A percentile compares a stretch with the other conserved stretches of the same genome.
These are phyloP conservation scores for Bothriochloa decipiens DNA, from an alignment of 176 grass and related monocot genomes.

Conservation along the genomic window DNA sequence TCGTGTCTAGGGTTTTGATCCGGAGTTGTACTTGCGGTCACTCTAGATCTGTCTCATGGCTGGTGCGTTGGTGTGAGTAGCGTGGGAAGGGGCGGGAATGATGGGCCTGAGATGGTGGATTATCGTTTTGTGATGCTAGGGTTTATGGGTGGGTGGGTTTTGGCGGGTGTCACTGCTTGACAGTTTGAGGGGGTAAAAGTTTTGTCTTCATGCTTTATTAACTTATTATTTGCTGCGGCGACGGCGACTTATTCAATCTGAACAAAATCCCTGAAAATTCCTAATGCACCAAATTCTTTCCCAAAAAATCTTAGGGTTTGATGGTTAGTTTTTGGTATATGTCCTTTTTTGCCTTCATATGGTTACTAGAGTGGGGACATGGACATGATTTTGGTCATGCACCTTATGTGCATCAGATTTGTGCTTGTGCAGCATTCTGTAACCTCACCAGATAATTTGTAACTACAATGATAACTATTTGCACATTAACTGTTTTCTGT, in stretches of 20 bases:
- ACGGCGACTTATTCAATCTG: background rate
- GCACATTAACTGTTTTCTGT: constrained; percentile 12
- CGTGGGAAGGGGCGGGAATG: background rate
- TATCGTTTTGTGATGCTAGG: constrained; percentile 32
- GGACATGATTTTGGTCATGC: background rate
- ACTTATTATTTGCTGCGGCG: background rate
- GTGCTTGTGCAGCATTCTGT: constrained; percentile 2
- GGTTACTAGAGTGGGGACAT: background rate
- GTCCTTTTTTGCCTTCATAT: background rate
- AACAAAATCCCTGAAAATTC: background rate
- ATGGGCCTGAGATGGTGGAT: background rate
- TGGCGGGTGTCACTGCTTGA: constrained; percentile 23
- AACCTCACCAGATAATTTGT: background rate
- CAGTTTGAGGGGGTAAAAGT: background rate
- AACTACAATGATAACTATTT: background rate
- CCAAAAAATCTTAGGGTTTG: background rate
- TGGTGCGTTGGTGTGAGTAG: constrained; percentile 24
- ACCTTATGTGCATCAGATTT: background rate
- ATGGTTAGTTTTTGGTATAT: background rate
- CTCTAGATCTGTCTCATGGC: constrained; percentile 34
- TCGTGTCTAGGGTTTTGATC: constrained; percentile 57
- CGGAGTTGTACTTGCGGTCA: background rate
- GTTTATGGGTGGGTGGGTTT: constrained; percentile 45
- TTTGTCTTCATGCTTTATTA: background rate
- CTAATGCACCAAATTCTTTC: background rate